Percentiles rank a stretch among this genome's conserved stretches.
phyloP scores from a whole-genome alignment of 805 yeast genomes.

The Sugiyamaella marilandica region DNA sequence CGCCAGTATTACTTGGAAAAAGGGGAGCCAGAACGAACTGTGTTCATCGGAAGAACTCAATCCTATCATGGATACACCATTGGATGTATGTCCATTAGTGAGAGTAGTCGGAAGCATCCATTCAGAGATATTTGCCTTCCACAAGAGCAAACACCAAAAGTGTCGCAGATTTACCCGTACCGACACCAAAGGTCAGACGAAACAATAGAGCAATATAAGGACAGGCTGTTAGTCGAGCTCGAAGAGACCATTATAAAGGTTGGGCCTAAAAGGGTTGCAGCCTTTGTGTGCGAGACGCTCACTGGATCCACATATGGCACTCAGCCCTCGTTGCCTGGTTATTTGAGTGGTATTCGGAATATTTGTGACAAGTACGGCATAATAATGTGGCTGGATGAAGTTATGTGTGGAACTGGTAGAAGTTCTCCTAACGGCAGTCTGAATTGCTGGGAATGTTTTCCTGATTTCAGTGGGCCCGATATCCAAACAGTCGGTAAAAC shows the following conservation, averaged over 20 bases:
- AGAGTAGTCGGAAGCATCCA: conserved; percentile 1
- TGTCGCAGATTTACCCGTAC: conserved; percentile 31
- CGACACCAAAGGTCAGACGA: conserved; percentile 34
- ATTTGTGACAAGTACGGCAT: conserved; percentile 51
- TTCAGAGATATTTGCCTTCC: conserved; percentile 8
- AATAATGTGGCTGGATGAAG: conserved; percentile 49
- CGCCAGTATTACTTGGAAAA: not conserved
- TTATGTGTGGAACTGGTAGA: conserved; percentile 56
- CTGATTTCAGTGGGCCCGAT: conserved; percentile 40
- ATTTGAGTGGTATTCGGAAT: conserved; percentile 43
- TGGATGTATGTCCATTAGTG: conserved; percentile 3
- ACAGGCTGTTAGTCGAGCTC: conserved; percentile 38
- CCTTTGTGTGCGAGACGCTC: conserved; percentile 44
- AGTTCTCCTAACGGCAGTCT: conserved; percentile 36
- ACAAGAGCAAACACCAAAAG: conserved; percentile 21
- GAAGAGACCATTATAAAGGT: conserved; percentile 40
- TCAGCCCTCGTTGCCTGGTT: conserved; percentile 43
- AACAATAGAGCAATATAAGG: conserved; percentile 39
- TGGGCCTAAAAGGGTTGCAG: conserved; percentile 43
- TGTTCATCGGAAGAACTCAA: not conserved
- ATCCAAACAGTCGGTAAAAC: conserved; percentile 47
- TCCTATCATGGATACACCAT: conserved; percentile 3
- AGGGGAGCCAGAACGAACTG: not conserved
- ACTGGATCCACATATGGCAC: conserved; percentile 47
- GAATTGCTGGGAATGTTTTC: conserved; percentile 45